phyloP scores from a whole-genome alignment of 1,139 yeast genomes.

The Geotrichum siamense region DNA sequence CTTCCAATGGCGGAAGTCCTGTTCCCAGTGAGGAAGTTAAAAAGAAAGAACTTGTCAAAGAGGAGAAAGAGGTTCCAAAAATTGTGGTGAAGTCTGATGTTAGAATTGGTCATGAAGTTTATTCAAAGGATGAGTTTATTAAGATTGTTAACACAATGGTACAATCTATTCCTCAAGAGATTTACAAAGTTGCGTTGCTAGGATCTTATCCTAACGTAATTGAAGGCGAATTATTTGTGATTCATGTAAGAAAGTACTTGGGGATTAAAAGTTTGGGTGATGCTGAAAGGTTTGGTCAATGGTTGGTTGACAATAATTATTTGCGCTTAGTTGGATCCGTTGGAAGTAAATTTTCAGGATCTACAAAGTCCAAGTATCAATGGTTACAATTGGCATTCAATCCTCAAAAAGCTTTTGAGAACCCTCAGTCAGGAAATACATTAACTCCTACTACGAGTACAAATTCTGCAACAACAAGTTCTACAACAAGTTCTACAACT shows the following conservation, averaged over 20 bases:
- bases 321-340: conserved; percentile 55
- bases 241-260: conserved; percentile 46
- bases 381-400: conserved; percentile 59
- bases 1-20: neutral
- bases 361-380: conserved; percentile 70
- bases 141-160: conserved; percentile 32
- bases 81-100: conserved; percentile 19
- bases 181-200: conserved; percentile 52
- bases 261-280: conserved; percentile 30
- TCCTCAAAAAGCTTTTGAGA: neutral
- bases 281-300: conserved; percentile 77
- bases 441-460: neutral
- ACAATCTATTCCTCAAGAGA: conserved; percentile 40
- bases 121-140: conserved; percentile 30
- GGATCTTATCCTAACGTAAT: conserved; percentile 62
- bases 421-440: neutral
- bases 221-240: conserved; percentile 54
- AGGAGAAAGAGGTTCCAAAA: neutral
- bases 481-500: neutral
- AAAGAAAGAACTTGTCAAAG: neutral
- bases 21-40: neutral
- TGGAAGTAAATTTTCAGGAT: conserved; percentile 63
- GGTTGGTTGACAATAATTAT: conserved; percentile 57
- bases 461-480: neutral
- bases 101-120: conserved; percentile 30